A percentile compares a stretch with the other conserved stretches of the same genome.
These are phyloP conservation scores for Aspergillus sp. DNA, from an alignment of 2,329 filamentous ascomycete species.

Conservation along the genomic window DNA sequence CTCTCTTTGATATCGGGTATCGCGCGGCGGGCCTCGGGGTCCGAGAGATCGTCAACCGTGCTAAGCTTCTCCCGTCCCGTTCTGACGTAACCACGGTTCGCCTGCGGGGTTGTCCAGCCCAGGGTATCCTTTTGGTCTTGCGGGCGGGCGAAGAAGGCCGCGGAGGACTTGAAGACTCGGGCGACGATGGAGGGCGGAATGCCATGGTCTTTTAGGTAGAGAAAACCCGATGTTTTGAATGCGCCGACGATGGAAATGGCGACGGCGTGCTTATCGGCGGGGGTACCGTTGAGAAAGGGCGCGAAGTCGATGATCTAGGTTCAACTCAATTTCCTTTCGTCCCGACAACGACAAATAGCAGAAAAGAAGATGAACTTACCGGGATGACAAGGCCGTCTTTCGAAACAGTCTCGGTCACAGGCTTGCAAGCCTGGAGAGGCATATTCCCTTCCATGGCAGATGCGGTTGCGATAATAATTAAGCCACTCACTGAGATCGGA, in stretches of 20 bases:
- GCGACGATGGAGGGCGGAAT: constrained; percentile 65
- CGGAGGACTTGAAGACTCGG: constrained; percentile 69
- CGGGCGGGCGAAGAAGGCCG: constrained; percentile 71
- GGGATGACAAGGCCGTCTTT: constrained; percentile 52
- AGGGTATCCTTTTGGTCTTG: constrained; percentile 66
- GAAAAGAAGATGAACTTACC: constrained; percentile 29
- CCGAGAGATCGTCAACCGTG: constrained; percentile 57
- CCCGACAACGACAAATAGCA: background rate
- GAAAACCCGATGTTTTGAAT: constrained; percentile 85
- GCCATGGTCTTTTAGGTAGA: constrained; percentile 82
- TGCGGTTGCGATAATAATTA: background rate
- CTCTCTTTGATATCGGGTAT: constrained; percentile 61
- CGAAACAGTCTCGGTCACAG: constrained; percentile 41
- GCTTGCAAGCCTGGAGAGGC: constrained; percentile 26
- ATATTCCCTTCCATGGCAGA: constrained; percentile 24
- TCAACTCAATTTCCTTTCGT: background rate
- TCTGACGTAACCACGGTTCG: constrained; percentile 75
- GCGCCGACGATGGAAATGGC: constrained; percentile 75
- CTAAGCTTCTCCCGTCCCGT: constrained; percentile 74
- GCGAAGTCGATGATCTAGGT: constrained; percentile 77
- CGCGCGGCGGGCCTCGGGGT: constrained; percentile 62
- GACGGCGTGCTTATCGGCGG: constrained; percentile 64
- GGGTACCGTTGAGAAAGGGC: constrained; percentile 68
- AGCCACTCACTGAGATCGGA: background rate
- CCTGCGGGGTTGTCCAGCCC: constrained; percentile 71